Conservation (phyloP, 257 asterid genomes). For the Jaltomata sinuosa region DNA sequence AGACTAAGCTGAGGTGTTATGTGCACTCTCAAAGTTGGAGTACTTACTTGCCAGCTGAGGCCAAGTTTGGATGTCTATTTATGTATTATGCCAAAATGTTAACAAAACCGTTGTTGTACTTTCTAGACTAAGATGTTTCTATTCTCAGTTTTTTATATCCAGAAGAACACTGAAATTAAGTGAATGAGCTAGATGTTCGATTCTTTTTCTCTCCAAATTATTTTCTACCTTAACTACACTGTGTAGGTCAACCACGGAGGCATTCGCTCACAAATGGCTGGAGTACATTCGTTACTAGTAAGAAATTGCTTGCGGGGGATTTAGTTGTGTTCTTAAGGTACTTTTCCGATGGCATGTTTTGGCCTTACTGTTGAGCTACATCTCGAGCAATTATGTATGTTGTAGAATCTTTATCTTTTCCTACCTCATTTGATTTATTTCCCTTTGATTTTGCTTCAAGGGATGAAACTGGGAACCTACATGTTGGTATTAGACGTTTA, state of each 20-base stretch:
- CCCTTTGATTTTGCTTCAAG: background rate
- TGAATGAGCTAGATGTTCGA: background rate
- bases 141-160: background rate
- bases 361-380: background rate
- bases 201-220: background rate
- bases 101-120: background rate
- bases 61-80: too few species aligned
- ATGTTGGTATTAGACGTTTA: constrained; percentile 10
- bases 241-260: constrained; percentile 67
- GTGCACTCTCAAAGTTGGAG: too few species aligned
- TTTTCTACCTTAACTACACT: background rate
- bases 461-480: constrained; percentile 5
- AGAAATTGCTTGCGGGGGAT: constrained; percentile 63
- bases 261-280: constrained; percentile 78
- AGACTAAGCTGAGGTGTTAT: too few species aligned
- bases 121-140: background rate
- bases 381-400: background rate
- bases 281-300: constrained; percentile 61
- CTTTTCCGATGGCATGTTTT: background rate
- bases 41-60: too few species aligned
- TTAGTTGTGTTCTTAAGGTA: constrained; percentile 67
- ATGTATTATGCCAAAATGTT: background rate
- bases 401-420: background rate
- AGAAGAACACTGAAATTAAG: background rate
- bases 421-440: background rate